Percentiles rank a stretch among this genome's conserved stretches.
Evolutionary conservation across 805 yeast species (phyloP).

Genomic region (Candida multigemmis): DNA sequence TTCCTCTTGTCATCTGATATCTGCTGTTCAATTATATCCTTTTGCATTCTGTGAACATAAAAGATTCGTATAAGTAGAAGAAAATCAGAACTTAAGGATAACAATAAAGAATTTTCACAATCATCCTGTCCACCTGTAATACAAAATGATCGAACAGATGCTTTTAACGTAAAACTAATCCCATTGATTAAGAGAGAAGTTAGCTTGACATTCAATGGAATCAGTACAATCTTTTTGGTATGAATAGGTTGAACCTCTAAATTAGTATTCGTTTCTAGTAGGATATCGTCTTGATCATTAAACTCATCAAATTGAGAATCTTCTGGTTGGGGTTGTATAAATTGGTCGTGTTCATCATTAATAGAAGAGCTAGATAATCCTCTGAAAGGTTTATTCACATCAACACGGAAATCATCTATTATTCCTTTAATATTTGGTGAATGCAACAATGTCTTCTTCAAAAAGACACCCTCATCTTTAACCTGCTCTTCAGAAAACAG

Average conservation of each 20-base stretch:
- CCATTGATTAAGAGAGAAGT: slow-evolving; percentile 23
- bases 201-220: slow-evolving; percentile 20
- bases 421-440: slow-evolving; percentile 30
- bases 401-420: slow-evolving; percentile 22
- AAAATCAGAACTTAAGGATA: slow-evolving; percentile 32
- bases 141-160: slow-evolving; percentile 23
- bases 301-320: slow-evolving; percentile 32
- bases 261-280: too few species aligned
- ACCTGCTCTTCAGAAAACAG: slow-evolving; percentile 2
- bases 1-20: slow-evolving; percentile 3
- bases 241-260: too few species aligned
- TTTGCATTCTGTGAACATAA: slow-evolving; percentile 19
- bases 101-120: slow-evolving; percentile 29
- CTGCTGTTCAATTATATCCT: slow-evolving; percentile 14
- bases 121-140: slow-evolving; percentile 12
- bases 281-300: slow-evolving; percentile 24
- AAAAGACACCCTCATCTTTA: slow-evolving; percentile 5
- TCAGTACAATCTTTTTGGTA: slow-evolving; percentile 1
- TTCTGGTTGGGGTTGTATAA: slow-evolving; percentile 17
- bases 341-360: slow-evolving; percentile 30
- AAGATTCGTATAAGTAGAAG: slow-evolving; percentile 30
- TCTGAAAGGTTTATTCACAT: slow-evolving; percentile 17
- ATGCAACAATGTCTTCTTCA: slow-evolving; percentile 28
- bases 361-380: slow-evolving; percentile 25
- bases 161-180: slow-evolving; percentile 18